Base-by-base conservation (phyloP, 768 basidiomycete genomes). In the Myochromella boudieri region DNA sequence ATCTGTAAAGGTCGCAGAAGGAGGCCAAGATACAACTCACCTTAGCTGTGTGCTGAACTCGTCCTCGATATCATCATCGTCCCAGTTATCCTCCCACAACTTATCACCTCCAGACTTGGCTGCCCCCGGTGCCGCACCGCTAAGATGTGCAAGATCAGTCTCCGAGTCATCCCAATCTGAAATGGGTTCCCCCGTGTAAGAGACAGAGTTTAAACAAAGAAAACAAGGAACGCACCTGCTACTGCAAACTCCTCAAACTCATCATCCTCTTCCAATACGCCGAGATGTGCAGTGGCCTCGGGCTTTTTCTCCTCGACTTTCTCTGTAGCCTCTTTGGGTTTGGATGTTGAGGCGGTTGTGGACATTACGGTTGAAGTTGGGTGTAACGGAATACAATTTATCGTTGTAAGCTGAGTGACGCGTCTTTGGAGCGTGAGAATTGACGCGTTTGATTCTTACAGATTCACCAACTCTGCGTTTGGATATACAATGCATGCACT, bases 21-120 rank as follows among this genome's bases (percentile, higher is more conserved):
- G n/a, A n/a, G n/a, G n/a, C n/a, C n/a, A n/a, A n/a, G n/a, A 22
- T n/a, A 7, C 21, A 9, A 71, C 88, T 57, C 62, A 95, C 97
- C 97, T 82, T 56, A 99, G 72, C 68, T 97, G 93, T 42, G 90
- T 84, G 58, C 91, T 94, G 63, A 99, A 99, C 55, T 97, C 93
- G 58, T 97, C 95, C 64, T 95, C 95, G 51, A 97, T 85, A 68
- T 98, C 95, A 69, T 99, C 97, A 58, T 99, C 97, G 60, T 99
- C 97, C 97, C 97, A 99, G 64, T 97, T 97, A 58, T 98, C 97
- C 73, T 99, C 97, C 97, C 97, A 99, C 9, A 99, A 72, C 60
- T 93, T 91, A 66, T 97, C 85, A 14, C 89, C 88, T 32, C 85
- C 85, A 26, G 86, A 86, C 57, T 83, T 85, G 3, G 85, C 89